Base-by-base conservation (phyloP, 2,329 filamentous ascomycete genomes). In the Orbilia oligospora region DNA sequence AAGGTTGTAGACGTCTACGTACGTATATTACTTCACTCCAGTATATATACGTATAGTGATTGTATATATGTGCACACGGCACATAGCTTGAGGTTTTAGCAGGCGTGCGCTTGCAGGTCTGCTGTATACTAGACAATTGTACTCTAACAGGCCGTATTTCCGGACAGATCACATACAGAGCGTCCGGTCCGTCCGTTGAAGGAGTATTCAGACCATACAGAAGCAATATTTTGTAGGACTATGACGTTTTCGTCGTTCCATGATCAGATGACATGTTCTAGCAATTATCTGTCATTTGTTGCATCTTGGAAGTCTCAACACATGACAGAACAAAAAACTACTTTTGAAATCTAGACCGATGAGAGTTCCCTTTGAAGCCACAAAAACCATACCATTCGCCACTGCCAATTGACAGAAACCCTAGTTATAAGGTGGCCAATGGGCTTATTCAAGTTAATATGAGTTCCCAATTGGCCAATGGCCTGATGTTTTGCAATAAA, bases 211-310 rank as follows among this genome's bases (percentile, higher is more conserved):
- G 24, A 14, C 41, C 24, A 49, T 20, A 48, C 22, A 16, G 24
- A 65, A 65, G 20, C n/a, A 3, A 65, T 8, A 36, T 22, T 49
- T 48, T 48, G 16, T 30, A 30, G 61, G 33, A 65, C 61, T 41
- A 65, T 33, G 38, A 65, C 41, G 20, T 20, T 36, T 48, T 12
- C 14, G 41, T 65, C 27, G 27, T 41, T 24, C 24, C 27, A 65
- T 33, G 61, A 65, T 65, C 38, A 65, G 38, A 48, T 65, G 61
- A 65, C 44, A 48, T 18, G 4, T 33, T 65, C 41, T 48, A 48
- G 24, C 44, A 65, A 65, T 48, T 65, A 65, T 65, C 44, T 65
- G 44, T 30, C 61, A 65, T 65, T 10, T 61, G 56, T 61, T 61
- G 56, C 36, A 61, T 61, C 56, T 65, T 48, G 61, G 44, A 20